Conservation (phyloP, 371 early-diverging fungal genomes). For the Encephalitozoon hellem region DNA sequence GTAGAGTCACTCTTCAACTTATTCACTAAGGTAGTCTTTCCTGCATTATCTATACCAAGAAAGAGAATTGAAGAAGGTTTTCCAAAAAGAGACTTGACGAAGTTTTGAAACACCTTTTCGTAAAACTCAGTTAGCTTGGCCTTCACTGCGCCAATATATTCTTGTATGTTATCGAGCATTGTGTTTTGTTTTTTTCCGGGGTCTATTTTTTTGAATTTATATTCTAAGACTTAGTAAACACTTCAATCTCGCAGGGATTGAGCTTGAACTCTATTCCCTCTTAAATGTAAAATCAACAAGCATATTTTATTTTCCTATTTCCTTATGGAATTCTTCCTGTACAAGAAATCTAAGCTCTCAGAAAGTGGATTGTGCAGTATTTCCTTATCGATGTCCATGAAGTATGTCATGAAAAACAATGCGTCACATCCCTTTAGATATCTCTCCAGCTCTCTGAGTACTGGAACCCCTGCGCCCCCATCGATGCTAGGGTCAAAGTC, state of each 20-base stretch:
- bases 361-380: constrained; percentile 42
- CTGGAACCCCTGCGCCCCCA: neutral
- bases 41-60: constrained; percentile 97
- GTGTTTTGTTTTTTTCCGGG: neutral
- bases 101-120: constrained; percentile 38
- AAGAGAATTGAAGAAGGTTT: constrained; percentile 96
- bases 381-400: constrained; percentile 37
- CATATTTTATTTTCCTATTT: neutral
- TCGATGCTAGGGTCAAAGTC: constrained; percentile 49
- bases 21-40: constrained; percentile 95
- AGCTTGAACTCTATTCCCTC: neutral
- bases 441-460: constrained; percentile 43
- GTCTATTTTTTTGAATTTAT: neutral
- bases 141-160: constrained; percentile 1
- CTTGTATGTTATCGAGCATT: constrained; percentile 5
- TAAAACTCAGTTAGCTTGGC: constrained; percentile 32
- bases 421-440: constrained; percentile 53
- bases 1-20: constrained; percentile 94
- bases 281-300: neutral
- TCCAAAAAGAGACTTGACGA: constrained; percentile 48
- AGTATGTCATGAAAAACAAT: constrained; percentile 51
- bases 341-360: constrained; percentile 37
- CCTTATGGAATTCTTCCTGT: constrained; percentile 24
- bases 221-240: neutral
- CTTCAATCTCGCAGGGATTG: neutral